Evolutionary conservation across 441 rosid genomes (phyloP), one percentile per base, ranked within the genome.

Genomic region (Populus hybrid): DNA sequence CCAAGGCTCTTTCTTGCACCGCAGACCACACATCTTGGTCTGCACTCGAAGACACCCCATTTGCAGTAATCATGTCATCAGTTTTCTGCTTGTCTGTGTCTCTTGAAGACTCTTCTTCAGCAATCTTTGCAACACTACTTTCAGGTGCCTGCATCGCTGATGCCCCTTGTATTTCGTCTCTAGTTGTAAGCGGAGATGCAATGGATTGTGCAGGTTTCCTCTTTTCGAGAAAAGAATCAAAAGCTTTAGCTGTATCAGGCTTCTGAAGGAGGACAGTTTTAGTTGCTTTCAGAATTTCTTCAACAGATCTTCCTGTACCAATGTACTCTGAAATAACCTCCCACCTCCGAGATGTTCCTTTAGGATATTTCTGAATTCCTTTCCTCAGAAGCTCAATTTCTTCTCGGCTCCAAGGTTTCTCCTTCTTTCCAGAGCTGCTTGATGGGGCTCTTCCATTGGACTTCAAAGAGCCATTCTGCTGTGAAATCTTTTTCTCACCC

Each of bases 271-370:
- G 99, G 68, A 94, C 95, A 2, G 95, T 94, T 86, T 94, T 94
- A 23, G 96, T 94, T 81, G 98, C 99, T 89, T 91, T 94, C 33
- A 94, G 84, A 81, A 96, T 92, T 83, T 93, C 98, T 76, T 96
- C 99, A 70, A 96, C 98, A 11, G 98, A 88, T 84, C 99, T 92
- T 72, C 90, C 94, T 2, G 98, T 92, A 67, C 98, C 97, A 6
- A 96, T 88, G 84, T 87, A 96, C 76, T 94, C 98, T 9, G 98
- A 94, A 75, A 96, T 80, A 75, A 96, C 98, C 83, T 94, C 99
- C 99, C 99, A 96, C 85, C 99, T 91, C 33, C 93, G 89, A 63
- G 97, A 92, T 68, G 98, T 96, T 77, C 99, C 99, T 82, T 96
- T 96, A 20, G 95, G 97, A 81, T 86, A 94, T 80, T 96, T 96